Evolutionary conservation across 2,329 filamentous ascomycete species (phyloP), one percentile per base, ranked within the genome.

Genomic region (Periglandula ipomoeae): DNA sequence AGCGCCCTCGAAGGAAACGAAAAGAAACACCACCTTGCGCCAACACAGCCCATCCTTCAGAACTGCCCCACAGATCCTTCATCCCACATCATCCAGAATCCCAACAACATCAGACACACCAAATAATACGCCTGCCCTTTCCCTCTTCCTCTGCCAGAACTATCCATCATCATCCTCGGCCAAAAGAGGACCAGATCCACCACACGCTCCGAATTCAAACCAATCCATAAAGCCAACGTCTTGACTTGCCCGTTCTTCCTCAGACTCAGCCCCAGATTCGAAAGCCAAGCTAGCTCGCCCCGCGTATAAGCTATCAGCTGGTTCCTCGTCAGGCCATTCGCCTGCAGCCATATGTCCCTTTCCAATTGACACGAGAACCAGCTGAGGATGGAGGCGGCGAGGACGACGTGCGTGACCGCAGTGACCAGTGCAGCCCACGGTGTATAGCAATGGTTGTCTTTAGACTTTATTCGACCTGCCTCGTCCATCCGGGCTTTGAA

Each of bases 261-360:
- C 26, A 17, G n/a, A 15, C 52, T 49, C 1, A 54, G 49, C 11
- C 53, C 54, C 6, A 47, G 47, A 2, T 50, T 41, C 40, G 47
- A 23, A 45, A 46, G 51, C 23, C 49, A 49, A 3, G 32, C 15
- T 2, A 35, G 38, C 10, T 48, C 49, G 11, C 49, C 48, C 17
- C 44, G 46, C 13, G 53, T 32, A 20, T 55, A 32, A 24, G 40
- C 46, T 17, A 65, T 44, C 52, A 66, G 53, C 27, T 64, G 58
- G n/a, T 42, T 48, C 48, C 58, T 54, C n/a, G 64, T 64, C 32
- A 58, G 27, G 15, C 55, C 54, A 43, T 68, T 68, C 5, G 58
- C 64, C 32, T 51, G 44, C 10, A 58, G 20, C 65, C 65, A 68
- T 10, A 63, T 53, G 3, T 53, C 6, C 44, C 57, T 53, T 47